Conservation (phyloP, 768 basidiomycete genomes). For the Clavaria fumosa region DNA sequence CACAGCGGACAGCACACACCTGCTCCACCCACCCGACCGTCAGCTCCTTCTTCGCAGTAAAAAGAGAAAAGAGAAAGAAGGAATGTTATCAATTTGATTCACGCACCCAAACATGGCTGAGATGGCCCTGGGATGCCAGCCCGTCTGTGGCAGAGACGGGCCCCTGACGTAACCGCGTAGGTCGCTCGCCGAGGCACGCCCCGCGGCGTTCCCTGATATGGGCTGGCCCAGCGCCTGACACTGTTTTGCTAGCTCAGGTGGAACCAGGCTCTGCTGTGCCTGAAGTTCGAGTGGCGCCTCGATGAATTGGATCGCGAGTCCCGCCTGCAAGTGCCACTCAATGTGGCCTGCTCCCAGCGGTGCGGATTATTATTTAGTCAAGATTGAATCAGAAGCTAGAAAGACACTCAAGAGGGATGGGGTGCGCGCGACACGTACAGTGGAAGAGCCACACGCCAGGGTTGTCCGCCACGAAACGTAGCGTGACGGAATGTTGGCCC, state of each 20-base stretch:
- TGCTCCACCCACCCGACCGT: slow-evolving; percentile 24
- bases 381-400: neutral
- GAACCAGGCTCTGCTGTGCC: slow-evolving; percentile 33
- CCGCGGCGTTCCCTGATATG: slow-evolving; percentile 76
- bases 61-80: slow-evolving; percentile 9
- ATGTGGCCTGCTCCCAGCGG: slow-evolving; percentile 50
- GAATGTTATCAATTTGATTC: neutral
- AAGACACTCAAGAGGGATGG: neutral
- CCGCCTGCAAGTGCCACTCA: slow-evolving; percentile 75
- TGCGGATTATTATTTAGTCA: neutral
- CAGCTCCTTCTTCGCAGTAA: neutral
- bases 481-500: slow-evolving; percentile 44
- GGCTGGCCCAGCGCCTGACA: slow-evolving; percentile 48
- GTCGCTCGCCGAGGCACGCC: slow-evolving; percentile 53
- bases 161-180: slow-evolving; percentile 48
- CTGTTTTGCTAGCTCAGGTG: slow-evolving; percentile 50
- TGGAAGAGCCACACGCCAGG: slow-evolving; percentile 85
- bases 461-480: slow-evolving; percentile 80
- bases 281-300: slow-evolving; percentile 67
- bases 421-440: slow-evolving; percentile 32
- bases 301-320: slow-evolving; percentile 75
- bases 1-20: slow-evolving; percentile 69
- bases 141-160: slow-evolving; percentile 57
- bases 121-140: slow-evolving; percentile 62
- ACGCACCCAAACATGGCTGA: slow-evolving; percentile 59